Percentiles rank a stretch among this genome's conserved stretches.
Evolutionary conservation across 2,329 filamentous ascomycete genomes (phyloP).

Genomic region (Juglanconis sp.): DNA sequence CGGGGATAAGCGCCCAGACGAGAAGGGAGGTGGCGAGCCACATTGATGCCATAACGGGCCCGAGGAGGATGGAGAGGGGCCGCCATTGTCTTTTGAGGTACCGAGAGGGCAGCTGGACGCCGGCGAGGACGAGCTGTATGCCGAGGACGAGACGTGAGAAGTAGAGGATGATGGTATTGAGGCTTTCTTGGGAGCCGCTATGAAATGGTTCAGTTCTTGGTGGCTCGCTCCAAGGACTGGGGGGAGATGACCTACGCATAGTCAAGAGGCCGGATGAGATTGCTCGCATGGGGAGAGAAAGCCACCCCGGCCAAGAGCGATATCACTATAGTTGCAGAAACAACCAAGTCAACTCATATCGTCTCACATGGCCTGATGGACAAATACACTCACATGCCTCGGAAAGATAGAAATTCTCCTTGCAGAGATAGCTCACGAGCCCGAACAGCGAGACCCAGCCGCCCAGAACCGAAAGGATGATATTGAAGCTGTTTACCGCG

Average conservation of each 20-base stretch:
- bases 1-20: constrained; percentile 72
- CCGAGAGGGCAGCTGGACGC: constrained; percentile 79
- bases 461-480: constrained; percentile 73
- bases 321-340: constrained; percentile 57
- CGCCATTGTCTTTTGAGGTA: constrained; percentile 80
- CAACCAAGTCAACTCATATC: neutral
- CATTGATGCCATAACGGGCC: constrained; percentile 82
- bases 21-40: constrained; percentile 80
- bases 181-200: constrained; percentile 46
- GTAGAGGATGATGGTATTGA: constrained; percentile 74
- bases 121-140: constrained; percentile 84
- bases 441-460: constrained; percentile 90
- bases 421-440: constrained; percentile 82
- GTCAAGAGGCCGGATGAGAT: constrained; percentile 71
- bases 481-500: constrained; percentile 70
- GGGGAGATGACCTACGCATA: constrained; percentile 53
- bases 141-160: constrained; percentile 86
- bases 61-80: constrained; percentile 69
- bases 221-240: neutral
- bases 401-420: constrained; percentile 87
- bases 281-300: constrained; percentile 74
- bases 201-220: too few relatives aligned
- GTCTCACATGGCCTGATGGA: neutral
- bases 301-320: constrained; percentile 74
- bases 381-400: constrained; percentile 69